Base-by-base conservation (phyloP, 116 monocot species). In the Phalaenopsis hybrid region DNA sequence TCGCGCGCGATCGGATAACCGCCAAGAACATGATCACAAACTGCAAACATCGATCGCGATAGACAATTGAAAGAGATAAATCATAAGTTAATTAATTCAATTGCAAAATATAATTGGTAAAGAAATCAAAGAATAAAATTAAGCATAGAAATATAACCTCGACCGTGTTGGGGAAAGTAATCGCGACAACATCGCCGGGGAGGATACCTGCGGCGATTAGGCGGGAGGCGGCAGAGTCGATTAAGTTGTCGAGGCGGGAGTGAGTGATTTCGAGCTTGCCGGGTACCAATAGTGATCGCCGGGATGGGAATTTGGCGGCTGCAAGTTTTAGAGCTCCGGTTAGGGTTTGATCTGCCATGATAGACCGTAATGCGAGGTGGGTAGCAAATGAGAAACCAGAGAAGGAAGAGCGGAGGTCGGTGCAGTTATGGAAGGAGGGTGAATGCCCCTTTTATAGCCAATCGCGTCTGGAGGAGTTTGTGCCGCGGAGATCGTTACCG, bases 1-100 rank as follows among this genome's bases (percentile, higher is more conserved):
- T 88, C 10, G 89, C 95, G 0, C 99, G 85, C 15, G 88, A 78
- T 17, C 93, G 85, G 81, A 99, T 86, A 49, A 92, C 93, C 18
- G 95, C 99, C 46, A 99, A 81, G 82, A 99, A 99, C 80, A 86
- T 81, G 68, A 99, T 80, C 75, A 99, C 99, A 3, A 92, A 80
- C 98, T 96, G 87, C 80, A 86, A 5, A 15, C 63, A 74, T 69
- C 41, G 46, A 51, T 20, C 15, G 6, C 34, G 17, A 50, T 77
- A 10, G 23, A 50, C 11, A 28, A 77, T 18, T 52, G 43, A 46
- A 75, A 46, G 0, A 18, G n/a, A 0, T 13, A 72, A 67, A 67
- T 25, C 28, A 73, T 72, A 13, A 73, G 34, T 1, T 2, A 43
- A 37, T 43, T 4, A 5, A 33, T 73, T 67, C 25, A 31, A 9